Percentiles rank a stretch among this genome's conserved stretches.
These are phyloP conservation scores for Coemansia sp. DNA, from an alignment of 192 early-diverging fungal genomes.

Conservation along the genomic window DNA sequence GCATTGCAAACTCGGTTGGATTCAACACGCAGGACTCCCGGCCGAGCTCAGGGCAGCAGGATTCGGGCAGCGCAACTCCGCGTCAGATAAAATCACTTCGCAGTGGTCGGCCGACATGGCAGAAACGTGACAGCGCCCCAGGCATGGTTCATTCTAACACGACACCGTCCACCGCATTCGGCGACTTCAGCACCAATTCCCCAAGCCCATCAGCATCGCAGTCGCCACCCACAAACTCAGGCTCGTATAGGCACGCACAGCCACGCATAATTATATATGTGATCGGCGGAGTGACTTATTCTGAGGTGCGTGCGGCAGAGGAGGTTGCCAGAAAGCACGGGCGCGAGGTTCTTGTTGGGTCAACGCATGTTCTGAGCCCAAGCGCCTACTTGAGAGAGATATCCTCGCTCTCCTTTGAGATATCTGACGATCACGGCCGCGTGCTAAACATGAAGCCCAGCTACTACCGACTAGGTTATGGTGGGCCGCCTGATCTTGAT, in stretches of 20 bases:
- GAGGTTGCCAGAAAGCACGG: conserved; percentile 46
- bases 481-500: conserved; percentile 43
- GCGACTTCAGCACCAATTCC: conserved; percentile 14
- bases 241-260: conserved; percentile 15
- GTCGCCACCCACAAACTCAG: conserved; percentile 11
- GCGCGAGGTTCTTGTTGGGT: conserved; percentile 53
- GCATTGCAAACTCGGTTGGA: conserved; percentile 41
- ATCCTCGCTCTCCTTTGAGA: conserved; percentile 49
- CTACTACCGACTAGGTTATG: conserved; percentile 38
- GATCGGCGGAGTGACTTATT: conserved; percentile 51
- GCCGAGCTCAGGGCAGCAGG: conserved; percentile 29
- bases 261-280: conserved; percentile 51
- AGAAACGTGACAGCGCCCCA: conserved; percentile 54
- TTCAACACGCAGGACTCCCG: conserved; percentile 29
- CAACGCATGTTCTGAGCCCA: conserved; percentile 51
- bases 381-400: conserved; percentile 45
- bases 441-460: conserved; percentile 44
- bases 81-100: conserved; percentile 53
- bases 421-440: conserved; percentile 32
- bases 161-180: conserved; percentile 10
- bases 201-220: background rate
- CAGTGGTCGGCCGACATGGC: conserved; percentile 50
- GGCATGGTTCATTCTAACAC: conserved; percentile 8
- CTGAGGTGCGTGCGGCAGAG: conserved; percentile 52
- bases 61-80: conserved; percentile 9